Percentiles rank a stretch among this genome's conserved stretches.
Conservation (phyloP, 352 stramenopile genomes). For the Phytophthora vignae region DNA sequence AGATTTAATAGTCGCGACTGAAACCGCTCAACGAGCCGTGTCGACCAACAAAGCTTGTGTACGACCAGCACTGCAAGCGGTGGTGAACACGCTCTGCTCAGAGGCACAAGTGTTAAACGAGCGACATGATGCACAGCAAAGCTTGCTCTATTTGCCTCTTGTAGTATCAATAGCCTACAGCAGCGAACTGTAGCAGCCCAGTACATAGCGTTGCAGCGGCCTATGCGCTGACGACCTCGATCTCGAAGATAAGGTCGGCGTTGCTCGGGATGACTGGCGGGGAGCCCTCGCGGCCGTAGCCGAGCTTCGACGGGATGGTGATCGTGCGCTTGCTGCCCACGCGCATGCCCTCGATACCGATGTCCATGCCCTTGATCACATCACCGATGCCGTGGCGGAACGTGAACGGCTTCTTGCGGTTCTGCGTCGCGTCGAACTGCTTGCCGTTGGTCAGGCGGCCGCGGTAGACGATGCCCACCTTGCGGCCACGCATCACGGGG, state of each 20-base stretch:
- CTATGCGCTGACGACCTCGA: slow-evolving; percentile 88
- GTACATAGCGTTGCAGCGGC: slow-evolving; percentile 2
- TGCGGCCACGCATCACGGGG: slow-evolving; percentile 62
- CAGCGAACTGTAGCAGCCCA: background rate
- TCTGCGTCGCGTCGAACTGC: slow-evolving; percentile 84
- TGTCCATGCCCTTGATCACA: slow-evolving; percentile 97
- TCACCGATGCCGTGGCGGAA: slow-evolving; percentile 89
- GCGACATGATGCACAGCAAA: slow-evolving; percentile 10
- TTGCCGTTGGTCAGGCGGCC: slow-evolving; percentile 86
- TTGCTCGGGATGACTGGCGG: slow-evolving; percentile 90
- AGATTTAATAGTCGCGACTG: background rate
- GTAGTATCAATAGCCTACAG: background rate
- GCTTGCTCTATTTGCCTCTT: slow-evolving; percentile 10
- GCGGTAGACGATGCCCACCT: slow-evolving; percentile 86
- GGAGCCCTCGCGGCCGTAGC: slow-evolving; percentile 91
- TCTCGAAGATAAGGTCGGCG: slow-evolving; percentile 95
- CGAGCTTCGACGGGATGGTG: slow-evolving; percentile 93
- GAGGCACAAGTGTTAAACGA: slow-evolving; percentile 16
- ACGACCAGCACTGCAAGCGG: background rate
- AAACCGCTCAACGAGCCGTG: background rate
- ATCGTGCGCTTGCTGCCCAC: slow-evolving; percentile 93
- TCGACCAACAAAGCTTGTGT: slow-evolving; percentile 3
- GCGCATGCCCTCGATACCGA: slow-evolving; percentile 92
- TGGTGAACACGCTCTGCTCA: background rate
- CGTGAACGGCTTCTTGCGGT: slow-evolving; percentile 86